Percentiles rank a stretch among this genome's conserved stretches.
Conservation (phyloP, 2,329 filamentous ascomycete genomes). For the Pseudogymnoascus sp. region DNA sequence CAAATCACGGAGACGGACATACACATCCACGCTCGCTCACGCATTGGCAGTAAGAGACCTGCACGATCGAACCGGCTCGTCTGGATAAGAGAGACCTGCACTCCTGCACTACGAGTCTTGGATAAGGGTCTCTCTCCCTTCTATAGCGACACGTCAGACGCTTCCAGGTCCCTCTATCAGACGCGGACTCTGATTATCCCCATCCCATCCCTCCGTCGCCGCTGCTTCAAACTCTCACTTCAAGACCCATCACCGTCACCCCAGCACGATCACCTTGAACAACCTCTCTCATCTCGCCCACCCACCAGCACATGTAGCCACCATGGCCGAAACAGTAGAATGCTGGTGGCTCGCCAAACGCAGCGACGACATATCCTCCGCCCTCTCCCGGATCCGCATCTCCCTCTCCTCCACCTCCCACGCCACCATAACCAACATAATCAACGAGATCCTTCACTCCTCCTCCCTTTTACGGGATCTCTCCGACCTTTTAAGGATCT, state of each 20-base stretch:
- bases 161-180: neutral
- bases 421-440: conserved; percentile 38
- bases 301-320: neutral
- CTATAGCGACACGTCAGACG: neutral
- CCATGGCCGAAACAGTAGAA: conserved; percentile 29
- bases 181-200: neutral
- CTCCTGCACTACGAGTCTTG: neutral
- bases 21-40: too few relatives aligned
- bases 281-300: neutral
- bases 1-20: too few relatives aligned
- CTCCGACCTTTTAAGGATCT: conserved; percentile 44
- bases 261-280: neutral
- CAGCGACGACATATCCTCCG: conserved; percentile 38
- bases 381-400: conserved; percentile 41
- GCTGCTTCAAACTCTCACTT: neutral
- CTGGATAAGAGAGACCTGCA: neutral
- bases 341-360: conserved; percentile 47
- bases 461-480: conserved; percentile 43
- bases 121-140: neutral
- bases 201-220: neutral
- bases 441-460: conserved; percentile 28
- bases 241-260: neutral
- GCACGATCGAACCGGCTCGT: too few relatives aligned
- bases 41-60: too few relatives aligned
- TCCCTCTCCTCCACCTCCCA: conserved; percentile 34